Percentiles rank a stretch among this genome's conserved stretches.
Evolutionary conservation across 2,329 filamentous ascomycete species (phyloP).

Genomic region (Emericellopsis atlantica): DNA sequence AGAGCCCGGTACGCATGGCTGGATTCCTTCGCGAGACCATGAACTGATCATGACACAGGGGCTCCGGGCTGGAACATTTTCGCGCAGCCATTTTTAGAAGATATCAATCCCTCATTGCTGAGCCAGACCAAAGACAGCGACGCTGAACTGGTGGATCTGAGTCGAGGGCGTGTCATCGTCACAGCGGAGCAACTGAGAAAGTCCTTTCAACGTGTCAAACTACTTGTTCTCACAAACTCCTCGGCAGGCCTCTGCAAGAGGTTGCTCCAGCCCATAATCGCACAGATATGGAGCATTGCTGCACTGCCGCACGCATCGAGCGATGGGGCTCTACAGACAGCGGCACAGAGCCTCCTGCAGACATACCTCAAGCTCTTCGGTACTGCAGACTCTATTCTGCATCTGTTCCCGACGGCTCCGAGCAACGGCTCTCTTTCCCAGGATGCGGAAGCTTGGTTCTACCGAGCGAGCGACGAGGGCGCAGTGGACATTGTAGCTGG

Average conservation of each 20-base stretch:
- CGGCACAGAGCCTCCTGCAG: slow-evolving; percentile 36
- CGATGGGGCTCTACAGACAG: slow-evolving; percentile 24
- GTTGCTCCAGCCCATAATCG: slow-evolving; percentile 42
- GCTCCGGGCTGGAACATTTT: slow-evolving; percentile 50
- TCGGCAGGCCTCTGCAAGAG: slow-evolving; percentile 53
- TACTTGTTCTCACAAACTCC: slow-evolving; percentile 49
- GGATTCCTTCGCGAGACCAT: not conserved
- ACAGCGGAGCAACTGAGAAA: slow-evolving; percentile 29
- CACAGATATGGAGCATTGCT: slow-evolving; percentile 51
- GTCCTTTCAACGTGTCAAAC: slow-evolving; percentile 41
- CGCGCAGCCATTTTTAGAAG: slow-evolving; percentile 41
- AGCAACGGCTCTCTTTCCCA: slow-evolving; percentile 32
- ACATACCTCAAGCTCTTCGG: slow-evolving; percentile 46
- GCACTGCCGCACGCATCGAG: slow-evolving; percentile 30
- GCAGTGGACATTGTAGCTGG: slow-evolving; percentile 36
- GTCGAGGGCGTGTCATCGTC: slow-evolving; percentile 29
- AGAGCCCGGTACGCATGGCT: slow-evolving; percentile 36
- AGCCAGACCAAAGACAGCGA: slow-evolving; percentile 9
- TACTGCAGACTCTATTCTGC: slow-evolving; percentile 31
- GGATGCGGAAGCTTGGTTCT: slow-evolving; percentile 35
- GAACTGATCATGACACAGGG: slow-evolving; percentile 18
- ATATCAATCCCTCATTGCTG: slow-evolving; percentile 31
- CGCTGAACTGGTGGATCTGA: slow-evolving; percentile 32
- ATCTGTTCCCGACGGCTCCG: slow-evolving; percentile 40
- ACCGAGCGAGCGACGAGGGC: slow-evolving; percentile 27